Conservation (phyloP, 805 yeast genomes). For the Danielia reshetovae region DNA sequence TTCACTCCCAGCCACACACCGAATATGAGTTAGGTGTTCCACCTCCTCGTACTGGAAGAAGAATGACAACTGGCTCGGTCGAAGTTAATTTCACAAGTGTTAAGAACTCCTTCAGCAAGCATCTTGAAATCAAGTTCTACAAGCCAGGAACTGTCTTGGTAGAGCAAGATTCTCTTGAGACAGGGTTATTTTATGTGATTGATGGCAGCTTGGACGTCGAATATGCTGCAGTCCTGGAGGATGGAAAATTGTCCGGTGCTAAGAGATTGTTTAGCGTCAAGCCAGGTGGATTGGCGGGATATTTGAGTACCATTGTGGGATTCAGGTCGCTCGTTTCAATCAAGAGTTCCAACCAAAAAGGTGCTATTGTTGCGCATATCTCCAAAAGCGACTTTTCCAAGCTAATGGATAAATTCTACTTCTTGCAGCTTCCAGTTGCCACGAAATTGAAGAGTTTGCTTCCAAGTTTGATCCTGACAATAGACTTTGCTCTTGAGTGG, state of each 20-base stretch:
- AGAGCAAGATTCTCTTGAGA: constrained; percentile 59
- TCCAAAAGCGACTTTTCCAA: constrained; percentile 59
- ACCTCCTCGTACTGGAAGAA: not conserved
- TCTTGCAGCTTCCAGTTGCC: constrained; percentile 74
- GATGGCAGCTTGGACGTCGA: constrained; percentile 70
- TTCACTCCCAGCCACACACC: not conserved
- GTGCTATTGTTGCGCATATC: constrained; percentile 61
- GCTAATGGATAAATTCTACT: constrained; percentile 70
- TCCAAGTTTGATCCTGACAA: constrained; percentile 61
- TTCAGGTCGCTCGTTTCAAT: constrained; percentile 73
- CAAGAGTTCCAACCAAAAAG: constrained; percentile 54
- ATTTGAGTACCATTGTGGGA: constrained; percentile 75
- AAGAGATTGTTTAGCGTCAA: constrained; percentile 53
- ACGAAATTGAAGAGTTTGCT: constrained; percentile 63
- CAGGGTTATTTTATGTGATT: constrained; percentile 77
- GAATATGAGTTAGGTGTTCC: not conserved
- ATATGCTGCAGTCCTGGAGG: not conserved
- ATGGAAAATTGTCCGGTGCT: not conserved
- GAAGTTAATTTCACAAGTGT: constrained; percentile 46
- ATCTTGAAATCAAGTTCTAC: constrained; percentile 51
- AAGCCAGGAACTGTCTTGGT: constrained; percentile 55
- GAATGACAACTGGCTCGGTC: not conserved
- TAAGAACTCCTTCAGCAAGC: constrained; percentile 56
- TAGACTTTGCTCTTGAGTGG: constrained; percentile 96
- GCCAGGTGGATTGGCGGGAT: constrained; percentile 86